Evolutionary conservation across 192 early-diverging fungal species (phyloP).

Genomic region (Umbelopsis ramanniana): DNA sequence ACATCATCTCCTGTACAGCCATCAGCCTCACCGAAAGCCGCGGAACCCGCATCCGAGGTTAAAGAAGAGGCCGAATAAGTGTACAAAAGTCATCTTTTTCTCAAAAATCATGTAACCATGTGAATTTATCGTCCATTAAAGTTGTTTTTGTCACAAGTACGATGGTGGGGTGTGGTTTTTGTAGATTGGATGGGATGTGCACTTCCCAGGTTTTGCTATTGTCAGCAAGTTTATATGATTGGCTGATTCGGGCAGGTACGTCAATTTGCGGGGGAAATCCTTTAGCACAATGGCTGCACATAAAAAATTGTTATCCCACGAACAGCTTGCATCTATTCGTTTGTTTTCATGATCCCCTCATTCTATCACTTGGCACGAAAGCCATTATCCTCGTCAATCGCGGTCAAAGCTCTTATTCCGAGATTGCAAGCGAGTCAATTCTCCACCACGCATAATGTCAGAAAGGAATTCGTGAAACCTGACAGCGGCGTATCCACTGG

Average conservation of each 20-base stretch:
- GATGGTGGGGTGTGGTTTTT: background rate
- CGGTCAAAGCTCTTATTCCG: background rate
- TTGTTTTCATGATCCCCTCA: background rate
- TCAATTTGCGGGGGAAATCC: conserved; percentile 7
- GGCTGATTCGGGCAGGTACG: background rate
- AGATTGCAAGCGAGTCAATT: background rate
- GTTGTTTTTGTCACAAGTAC: background rate
- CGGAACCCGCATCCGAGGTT: background rate
- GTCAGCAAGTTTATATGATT: conserved; percentile 13
- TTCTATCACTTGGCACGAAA: background rate
- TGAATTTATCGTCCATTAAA: background rate
- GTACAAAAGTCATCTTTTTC: background rate
- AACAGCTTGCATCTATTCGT: background rate
- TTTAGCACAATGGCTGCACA: background rate
- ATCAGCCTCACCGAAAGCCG: background rate
- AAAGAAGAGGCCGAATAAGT: background rate
- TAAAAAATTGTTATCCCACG: background rate
- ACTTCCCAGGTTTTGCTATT: background rate
- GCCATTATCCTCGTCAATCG: background rate
- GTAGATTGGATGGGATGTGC: background rate
- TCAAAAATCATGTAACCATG: background rate
- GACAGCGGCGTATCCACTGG: conserved; percentile 27
- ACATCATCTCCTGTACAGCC: background rate
- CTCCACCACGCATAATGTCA: background rate
- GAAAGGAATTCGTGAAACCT: conserved; percentile 12